Evolutionary conservation across 306 rosid species (phyloP).

Genomic region (Fagus crenata): DNA sequence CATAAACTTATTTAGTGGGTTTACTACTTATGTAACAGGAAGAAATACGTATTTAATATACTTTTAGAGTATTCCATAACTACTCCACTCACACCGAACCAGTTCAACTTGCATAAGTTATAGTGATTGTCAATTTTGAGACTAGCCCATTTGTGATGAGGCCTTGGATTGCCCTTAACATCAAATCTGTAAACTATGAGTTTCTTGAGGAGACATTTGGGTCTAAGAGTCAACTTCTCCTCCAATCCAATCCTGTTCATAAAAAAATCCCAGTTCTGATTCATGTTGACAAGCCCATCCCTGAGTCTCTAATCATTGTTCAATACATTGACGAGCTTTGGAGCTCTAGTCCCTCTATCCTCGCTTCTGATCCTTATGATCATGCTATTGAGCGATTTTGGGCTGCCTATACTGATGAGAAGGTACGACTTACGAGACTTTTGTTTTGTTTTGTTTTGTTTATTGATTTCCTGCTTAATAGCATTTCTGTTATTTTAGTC

Average conservation of each 20-base stretch:
- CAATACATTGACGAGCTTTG: constrained; percentile 53
- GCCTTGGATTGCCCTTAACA: constrained; percentile 45
- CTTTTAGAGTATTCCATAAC: no score
- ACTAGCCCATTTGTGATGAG: constrained; percentile 48
- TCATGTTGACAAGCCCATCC: constrained; percentile 46
- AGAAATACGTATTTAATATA: no score
- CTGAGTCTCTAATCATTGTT: constrained; percentile 54
- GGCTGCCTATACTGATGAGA: constrained; percentile 53
- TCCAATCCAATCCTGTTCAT: constrained; percentile 55
- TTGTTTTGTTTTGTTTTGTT: no score
- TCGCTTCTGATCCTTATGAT: constrained; percentile 52
- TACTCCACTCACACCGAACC: no score
- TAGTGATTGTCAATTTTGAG: no score
- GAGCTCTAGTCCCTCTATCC: constrained; percentile 43
- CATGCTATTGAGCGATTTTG: constrained; percentile 59
- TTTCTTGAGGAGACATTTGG: constrained; percentile 36
- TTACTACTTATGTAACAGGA: no score
- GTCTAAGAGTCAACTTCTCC: constrained; percentile 50
- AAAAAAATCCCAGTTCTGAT: constrained; percentile 60
- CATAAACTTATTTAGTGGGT: no score
- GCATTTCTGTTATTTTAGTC: no score
- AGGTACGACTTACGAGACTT: constrained; percentile 22
- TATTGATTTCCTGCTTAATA: no score
- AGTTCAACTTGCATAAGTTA: no score
- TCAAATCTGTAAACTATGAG: constrained; percentile 45